Evolutionary conservation across 176 grass and related monocot genomes (phyloP).

Genomic region (Tillandsia fasciculata): DNA sequence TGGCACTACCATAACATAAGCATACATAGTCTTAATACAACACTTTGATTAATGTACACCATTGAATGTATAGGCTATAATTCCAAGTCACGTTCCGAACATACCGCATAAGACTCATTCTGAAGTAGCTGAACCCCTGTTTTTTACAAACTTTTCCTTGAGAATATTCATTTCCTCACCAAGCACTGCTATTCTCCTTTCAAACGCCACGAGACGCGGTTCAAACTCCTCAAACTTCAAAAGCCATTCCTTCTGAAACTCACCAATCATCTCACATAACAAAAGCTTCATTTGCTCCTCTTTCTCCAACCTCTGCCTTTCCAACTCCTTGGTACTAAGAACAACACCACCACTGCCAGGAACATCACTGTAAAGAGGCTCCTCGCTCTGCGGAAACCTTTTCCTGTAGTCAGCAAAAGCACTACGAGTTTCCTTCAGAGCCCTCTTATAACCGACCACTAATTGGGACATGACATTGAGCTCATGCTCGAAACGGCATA

Average conservation of each 20-base stretch:
- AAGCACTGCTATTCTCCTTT: slow-evolving; percentile 18
- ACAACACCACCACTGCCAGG: slow-evolving; percentile 54
- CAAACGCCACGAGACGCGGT: background rate
- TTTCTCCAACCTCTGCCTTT: slow-evolving; percentile 38
- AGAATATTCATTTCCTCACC: slow-evolving; percentile 26
- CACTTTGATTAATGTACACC: background rate
- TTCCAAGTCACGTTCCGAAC: background rate
- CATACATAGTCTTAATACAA: no score
- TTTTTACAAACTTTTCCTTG: slow-evolving; percentile 37
- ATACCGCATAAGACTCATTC: slow-evolving; percentile 24
- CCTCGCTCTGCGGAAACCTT: slow-evolving; percentile 41
- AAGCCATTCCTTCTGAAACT: slow-evolving; percentile 39
- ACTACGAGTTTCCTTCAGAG: slow-evolving; percentile 33
- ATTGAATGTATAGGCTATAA: background rate
- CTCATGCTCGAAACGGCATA: slow-evolving; percentile 60
- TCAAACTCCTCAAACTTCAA: slow-evolving; percentile 25
- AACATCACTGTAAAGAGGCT: slow-evolving; percentile 45
- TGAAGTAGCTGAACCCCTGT: slow-evolving; percentile 20
- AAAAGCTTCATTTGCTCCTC: slow-evolving; percentile 22
- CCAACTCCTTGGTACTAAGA: slow-evolving; percentile 52
- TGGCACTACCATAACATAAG: no score
- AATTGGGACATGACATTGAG: slow-evolving; percentile 62
- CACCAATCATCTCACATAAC: slow-evolving; percentile 28
- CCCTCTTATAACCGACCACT: slow-evolving; percentile 41
- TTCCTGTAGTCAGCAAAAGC: slow-evolving; percentile 54